phyloP scores from a whole-genome alignment of 2,329 filamentous ascomycete genomes.

The Moelleriella libera region DNA sequence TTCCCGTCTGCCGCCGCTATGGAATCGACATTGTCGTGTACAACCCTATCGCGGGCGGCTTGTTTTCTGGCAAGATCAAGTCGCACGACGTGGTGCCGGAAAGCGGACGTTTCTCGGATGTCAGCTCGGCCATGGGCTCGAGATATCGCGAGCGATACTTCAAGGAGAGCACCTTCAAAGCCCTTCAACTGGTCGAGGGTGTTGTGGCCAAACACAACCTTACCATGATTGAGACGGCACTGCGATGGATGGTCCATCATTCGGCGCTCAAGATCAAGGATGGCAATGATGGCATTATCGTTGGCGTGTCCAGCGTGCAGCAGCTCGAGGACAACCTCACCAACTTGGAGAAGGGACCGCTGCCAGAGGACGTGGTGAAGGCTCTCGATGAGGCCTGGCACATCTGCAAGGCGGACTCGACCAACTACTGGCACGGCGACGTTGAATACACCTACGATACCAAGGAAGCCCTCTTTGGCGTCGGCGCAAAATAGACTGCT shows the following conservation, averaged over 20 bases:
- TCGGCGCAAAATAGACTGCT: conserved; percentile 21
- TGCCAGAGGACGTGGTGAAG: conserved; percentile 63
- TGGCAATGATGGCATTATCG: conserved; percentile 44
- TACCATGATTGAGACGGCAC: conserved; percentile 56
- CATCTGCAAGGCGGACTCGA: conserved; percentile 44
- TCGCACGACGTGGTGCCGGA: conserved; percentile 44
- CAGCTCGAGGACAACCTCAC: conserved; percentile 45
- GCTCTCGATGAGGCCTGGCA: conserved; percentile 67
- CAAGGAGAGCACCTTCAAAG: conserved; percentile 47
- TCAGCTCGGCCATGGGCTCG: conserved; percentile 31
- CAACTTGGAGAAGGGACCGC: conserved; percentile 50
- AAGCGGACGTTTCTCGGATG: conserved; percentile 57
- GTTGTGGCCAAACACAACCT: conserved; percentile 54
- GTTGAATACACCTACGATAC: conserved; percentile 56
- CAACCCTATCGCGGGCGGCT: conserved; percentile 68
- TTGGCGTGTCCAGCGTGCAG: conserved; percentile 41
- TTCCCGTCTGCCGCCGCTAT: conserved; percentile 60
- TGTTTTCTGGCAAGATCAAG: conserved; percentile 72
- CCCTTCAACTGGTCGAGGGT: conserved; percentile 52
- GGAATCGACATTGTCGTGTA: conserved; percentile 69
- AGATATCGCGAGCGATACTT: conserved; percentile 60
- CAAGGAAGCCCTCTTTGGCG: conserved; percentile 40
- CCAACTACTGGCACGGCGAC: conserved; percentile 43
- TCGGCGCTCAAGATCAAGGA: conserved; percentile 38
- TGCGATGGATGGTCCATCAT: conserved; percentile 64